Percentiles rank a stretch among this genome's conserved stretches.
phyloP scores from a whole-genome alignment of 148 eudicot species.

The Rhododendron griersonianum region DNA sequence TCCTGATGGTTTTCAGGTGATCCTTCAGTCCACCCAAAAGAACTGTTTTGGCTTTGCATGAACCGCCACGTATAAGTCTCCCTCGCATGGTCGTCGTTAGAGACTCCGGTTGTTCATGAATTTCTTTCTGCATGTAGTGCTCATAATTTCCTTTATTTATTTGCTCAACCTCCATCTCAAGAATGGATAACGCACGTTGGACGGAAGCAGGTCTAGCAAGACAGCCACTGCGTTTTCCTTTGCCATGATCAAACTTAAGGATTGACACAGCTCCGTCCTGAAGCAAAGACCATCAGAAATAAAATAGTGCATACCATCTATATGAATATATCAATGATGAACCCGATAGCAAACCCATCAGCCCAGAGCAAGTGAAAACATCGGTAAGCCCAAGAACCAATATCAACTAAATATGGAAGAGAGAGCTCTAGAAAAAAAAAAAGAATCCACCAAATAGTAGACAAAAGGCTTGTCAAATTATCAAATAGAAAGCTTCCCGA shows the following conservation, averaged over 20 bases:
- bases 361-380: background rate
- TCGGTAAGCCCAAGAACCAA: background rate
- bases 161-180: conserved; percentile 96
- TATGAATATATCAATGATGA: background rate
- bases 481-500: background rate
- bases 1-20: conserved; percentile 89
- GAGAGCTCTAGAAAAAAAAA: background rate
- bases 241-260: conserved; percentile 70
- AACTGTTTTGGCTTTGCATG: conserved; percentile 77
- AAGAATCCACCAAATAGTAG: background rate
- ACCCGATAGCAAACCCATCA: background rate
- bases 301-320: background rate
- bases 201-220: conserved; percentile 52
- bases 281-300: conserved; percentile 5
- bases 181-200: conserved; percentile 75
- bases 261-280: conserved; percentile 89
- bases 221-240: conserved; percentile 45
- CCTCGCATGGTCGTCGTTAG: conserved; percentile 94
- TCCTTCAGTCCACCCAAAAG: conserved; percentile 93
- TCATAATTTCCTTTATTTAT: conserved; percentile 86
- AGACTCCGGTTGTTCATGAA: conserved; percentile 92
- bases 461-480: background rate
- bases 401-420: background rate
- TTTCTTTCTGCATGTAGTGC: conserved; percentile 94
- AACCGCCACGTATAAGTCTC: conserved; percentile 92